These are phyloP conservation scores for Capsella rubella DNA, from an alignment of 441 rosid species.

Conservation along the genomic window DNA sequence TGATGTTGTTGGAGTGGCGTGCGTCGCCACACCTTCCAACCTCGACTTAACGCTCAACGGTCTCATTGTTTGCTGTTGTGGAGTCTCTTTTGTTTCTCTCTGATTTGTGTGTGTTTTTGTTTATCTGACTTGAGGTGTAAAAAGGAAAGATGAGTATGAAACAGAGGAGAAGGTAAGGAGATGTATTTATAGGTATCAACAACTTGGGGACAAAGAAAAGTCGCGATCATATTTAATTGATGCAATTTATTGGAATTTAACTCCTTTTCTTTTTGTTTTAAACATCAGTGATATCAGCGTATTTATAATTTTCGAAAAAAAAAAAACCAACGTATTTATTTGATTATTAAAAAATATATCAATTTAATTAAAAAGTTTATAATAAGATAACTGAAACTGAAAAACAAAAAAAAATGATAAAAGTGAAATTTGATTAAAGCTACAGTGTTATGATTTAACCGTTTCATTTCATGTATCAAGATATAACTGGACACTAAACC, in stretches of 20 bases:
- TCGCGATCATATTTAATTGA: constrained; percentile 7
- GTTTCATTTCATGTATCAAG: constrained; percentile 10
- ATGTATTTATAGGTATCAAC: constrained; percentile 38
- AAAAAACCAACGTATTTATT: not conserved
- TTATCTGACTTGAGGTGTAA: constrained; percentile 1
- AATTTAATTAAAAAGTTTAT: too few relatives aligned
- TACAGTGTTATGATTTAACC: constrained; percentile 1
- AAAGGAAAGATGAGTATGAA: constrained; percentile 27
- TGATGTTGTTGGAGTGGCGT: not conserved
- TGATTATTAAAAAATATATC: not conserved
- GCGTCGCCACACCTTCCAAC: constrained; percentile 4
- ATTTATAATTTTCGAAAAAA: too few relatives aligned
- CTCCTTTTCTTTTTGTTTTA: not conserved
- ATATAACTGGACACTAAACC: constrained; percentile 19
- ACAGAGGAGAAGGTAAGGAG: constrained; percentile 29
- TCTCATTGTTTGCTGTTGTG: constrained; percentile 29
- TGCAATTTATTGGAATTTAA: constrained; percentile 10
- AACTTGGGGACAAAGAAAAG: constrained; percentile 43
- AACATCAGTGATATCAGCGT: too few relatives aligned
- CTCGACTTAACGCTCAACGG: constrained; percentile 31
- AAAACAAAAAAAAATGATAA: too few relatives aligned
- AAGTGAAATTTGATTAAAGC: too few relatives aligned
- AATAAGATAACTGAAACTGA: too few relatives aligned
- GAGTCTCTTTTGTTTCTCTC: not conserved
- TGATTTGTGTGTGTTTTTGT: constrained; percentile 4